Percentiles rank a stretch among this genome's conserved stretches.
Evolutionary conservation across 2,329 filamentous ascomycete species (phyloP).

Genomic region (Penicillium sp.): DNA sequence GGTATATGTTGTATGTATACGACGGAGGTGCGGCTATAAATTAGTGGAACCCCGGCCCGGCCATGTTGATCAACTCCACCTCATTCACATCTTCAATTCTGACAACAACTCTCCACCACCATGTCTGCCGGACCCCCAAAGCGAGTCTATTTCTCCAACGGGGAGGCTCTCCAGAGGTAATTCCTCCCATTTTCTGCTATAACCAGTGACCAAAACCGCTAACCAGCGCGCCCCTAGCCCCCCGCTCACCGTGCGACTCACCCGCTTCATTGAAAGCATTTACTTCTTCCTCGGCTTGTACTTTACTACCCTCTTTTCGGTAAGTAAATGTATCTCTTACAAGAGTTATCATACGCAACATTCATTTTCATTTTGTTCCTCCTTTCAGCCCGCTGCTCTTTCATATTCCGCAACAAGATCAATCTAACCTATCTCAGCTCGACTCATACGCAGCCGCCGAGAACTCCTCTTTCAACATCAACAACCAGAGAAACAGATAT

Average conservation of each 20-base stretch:
- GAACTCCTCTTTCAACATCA: conserved; percentile 46
- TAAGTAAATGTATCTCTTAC: conserved; percentile 24
- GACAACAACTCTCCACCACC: conserved; percentile 9
- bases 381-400: not conserved
- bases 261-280: conserved; percentile 40
- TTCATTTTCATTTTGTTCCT: not conserved
- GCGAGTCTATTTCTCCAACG: conserved; percentile 39
- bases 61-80: conserved; percentile 11
- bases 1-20: not conserved
- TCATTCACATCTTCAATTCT: conserved; percentile 6
- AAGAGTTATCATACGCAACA: not conserved
- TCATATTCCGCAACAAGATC: not conserved
- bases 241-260: conserved; percentile 44
- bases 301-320: conserved; percentile 48
- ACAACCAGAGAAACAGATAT: conserved; percentile 27
- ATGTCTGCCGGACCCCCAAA: conserved; percentile 33
- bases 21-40: not conserved
- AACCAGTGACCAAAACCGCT: not conserved
- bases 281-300: conserved; percentile 52
- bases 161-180: conserved; percentile 39
- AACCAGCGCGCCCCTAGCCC: conserved; percentile 32
- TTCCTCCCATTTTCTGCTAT: not conserved
- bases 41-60: conserved; percentile 6
- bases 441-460: conserved; percentile 48
- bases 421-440: conserved; percentile 34